Evolutionary conservation across 371 early-diverging fungal species (phyloP), one percentile per base, ranked within the genome.

Genomic region (Apophysomyces elegans): DNA sequence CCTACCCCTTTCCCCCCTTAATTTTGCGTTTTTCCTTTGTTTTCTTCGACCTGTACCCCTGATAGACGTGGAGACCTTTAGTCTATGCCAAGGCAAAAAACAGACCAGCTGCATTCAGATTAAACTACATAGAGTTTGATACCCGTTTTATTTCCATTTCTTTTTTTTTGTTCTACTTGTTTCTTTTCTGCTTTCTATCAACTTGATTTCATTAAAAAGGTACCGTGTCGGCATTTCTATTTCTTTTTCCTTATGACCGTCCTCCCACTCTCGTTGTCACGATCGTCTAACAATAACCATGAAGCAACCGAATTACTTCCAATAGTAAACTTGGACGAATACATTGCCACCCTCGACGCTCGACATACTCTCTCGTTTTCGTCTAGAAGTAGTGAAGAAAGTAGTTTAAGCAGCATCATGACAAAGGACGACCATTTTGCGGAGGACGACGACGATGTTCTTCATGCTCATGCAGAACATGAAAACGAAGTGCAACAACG

Each of bases 21-120:
- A 11, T 37, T 36, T 67, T 43, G 4, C 39, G 16, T 36, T 50
- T 35, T 58, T 21, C 36, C 4, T 56, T 2, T 21, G 5, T 35
- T 50, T 50, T 50, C n/a, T 50, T n/a, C 21, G 32, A 50, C n/a
- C 54, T 50, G 54, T 26, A 50, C 54, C 54, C 37, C 47, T 39
- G 39, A 16, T 57, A 70, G 79, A 76, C 54, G 68, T 79, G 18
- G 79, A 79, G 36, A 79, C 79, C 5, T 79, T 79, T 61, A 70
- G 71, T 12, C 66, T 74, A 61, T 61, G 72, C 9, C 67, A 65
- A 26, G 72, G 63, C 44, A 66, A 58, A 58, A 63, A 67, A 46
- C 65, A 66, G 16, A 67, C 68, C 59, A 71, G 74, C 14, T 74
- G 79, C 35, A 72, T 79, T 57, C 79, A 79, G 73, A 77, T 76